phyloP scores from a whole-genome alignment of 2,329 filamentous ascomycete genomes.

The Plectosphaerella sp. region DNA sequence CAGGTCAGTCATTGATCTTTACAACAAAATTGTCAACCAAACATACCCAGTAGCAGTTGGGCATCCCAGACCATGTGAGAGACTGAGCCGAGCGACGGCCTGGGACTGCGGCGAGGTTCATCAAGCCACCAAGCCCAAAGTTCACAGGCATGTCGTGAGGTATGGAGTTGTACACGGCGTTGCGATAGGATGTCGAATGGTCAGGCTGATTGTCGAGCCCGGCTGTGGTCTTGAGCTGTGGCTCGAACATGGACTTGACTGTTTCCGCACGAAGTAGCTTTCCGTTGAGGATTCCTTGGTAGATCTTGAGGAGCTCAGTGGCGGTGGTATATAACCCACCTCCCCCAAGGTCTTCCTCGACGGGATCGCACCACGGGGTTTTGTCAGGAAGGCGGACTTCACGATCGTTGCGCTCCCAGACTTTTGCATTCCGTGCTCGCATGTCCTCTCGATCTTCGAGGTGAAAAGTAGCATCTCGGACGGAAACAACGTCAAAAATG shows the following conservation, averaged over 20 bases:
- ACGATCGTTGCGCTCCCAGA: background rate
- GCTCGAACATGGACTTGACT: background rate
- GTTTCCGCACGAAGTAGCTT: background rate
- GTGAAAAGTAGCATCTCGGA: slow-evolving; percentile 1
- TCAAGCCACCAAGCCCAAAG: background rate
- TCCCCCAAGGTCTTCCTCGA: background rate
- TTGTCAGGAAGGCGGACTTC: background rate
- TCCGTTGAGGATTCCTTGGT: background rate
- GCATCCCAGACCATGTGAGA: background rate
- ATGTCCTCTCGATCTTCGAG: background rate
- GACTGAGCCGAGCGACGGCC: background rate
- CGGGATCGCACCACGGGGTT: background rate
- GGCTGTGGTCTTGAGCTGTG: background rate
- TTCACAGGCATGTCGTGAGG: background rate
- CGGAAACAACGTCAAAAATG: background rate
- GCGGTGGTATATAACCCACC: background rate
- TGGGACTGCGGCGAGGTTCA: background rate
- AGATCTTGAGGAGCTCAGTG: background rate
- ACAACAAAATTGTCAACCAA: no score
- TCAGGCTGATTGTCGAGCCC: background rate
- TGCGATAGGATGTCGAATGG: background rate
- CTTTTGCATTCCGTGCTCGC: background rate
- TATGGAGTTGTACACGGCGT: background rate
- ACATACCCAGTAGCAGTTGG: background rate
- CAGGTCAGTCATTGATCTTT: background rate